phyloP scores from a whole-genome alignment of 192 early-diverging fungal genomes.

The Lobosporangium transversale region DNA sequence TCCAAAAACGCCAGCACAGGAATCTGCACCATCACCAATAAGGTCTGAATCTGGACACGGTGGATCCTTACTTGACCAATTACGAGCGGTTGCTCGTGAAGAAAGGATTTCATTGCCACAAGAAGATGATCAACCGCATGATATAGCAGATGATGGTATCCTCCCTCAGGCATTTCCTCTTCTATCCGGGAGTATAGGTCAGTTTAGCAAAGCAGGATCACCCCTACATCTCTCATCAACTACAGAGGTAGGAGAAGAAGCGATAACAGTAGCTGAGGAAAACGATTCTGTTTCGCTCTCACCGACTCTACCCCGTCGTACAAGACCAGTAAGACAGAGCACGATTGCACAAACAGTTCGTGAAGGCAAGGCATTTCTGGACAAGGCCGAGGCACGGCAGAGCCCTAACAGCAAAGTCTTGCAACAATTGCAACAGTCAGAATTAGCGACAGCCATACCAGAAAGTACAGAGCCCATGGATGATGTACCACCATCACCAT shows the following conservation, averaged over 20 bases:
- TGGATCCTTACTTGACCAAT: constrained; percentile 14
- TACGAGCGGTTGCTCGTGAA: constrained; percentile 12
- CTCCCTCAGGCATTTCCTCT: too few species aligned
- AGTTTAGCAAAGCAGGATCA: too few species aligned
- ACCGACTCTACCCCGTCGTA: constrained; percentile 2
- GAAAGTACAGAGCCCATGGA: background rate
- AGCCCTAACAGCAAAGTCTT: background rate
- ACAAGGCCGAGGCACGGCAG: background rate
- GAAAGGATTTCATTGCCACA: background rate
- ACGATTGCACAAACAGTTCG: constrained; percentile 25
- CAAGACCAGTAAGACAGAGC: constrained; percentile 14
- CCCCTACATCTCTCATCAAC: too few species aligned
- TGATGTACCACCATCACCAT: background rate
- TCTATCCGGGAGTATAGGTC: too few species aligned
- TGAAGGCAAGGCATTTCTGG: constrained; percentile 27
- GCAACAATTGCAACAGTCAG: background rate
- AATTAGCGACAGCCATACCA: too few species aligned
- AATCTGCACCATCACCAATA: too few species aligned
- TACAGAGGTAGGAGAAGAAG: too few species aligned
- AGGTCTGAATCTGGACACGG: too few species aligned
- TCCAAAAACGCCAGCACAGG: too few species aligned
- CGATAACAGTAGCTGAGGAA: too few species aligned
- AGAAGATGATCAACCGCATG: background rate
- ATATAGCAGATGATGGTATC: background rate
- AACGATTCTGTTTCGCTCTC: too few species aligned